Conservation (phyloP, 495 filamentous ascomycete genomes). For the Daldinia vernicosa region DNA sequence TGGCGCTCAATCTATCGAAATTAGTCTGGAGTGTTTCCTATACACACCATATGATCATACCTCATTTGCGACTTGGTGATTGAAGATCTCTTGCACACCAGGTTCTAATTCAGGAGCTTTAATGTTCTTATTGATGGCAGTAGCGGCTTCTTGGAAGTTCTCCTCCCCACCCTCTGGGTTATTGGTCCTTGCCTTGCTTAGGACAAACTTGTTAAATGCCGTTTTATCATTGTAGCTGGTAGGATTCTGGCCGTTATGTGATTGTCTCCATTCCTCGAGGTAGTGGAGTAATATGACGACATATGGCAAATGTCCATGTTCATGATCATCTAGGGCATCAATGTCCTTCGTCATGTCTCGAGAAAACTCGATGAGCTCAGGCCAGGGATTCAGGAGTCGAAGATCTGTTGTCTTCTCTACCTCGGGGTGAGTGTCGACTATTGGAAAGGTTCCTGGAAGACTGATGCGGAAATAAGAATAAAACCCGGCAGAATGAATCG, state of each 20-base stretch:
- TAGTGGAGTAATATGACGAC: conserved; percentile 85
- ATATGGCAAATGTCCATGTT: conserved; percentile 95
- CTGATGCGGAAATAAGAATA: conserved; percentile 83
- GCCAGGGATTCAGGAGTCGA: conserved; percentile 86
- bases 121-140: conserved; percentile 85
- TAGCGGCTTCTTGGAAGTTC: conserved; percentile 94
- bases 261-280: conserved; percentile 81
- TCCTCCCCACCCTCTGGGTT: conserved; percentile 92
- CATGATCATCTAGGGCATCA: conserved; percentile 74
- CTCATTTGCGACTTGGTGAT: conserved; percentile 60
- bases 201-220: conserved; percentile 76
- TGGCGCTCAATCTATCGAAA: conserved; percentile 51
- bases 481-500: conserved; percentile 88
- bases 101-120: conserved; percentile 66
- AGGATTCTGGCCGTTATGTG: conserved; percentile 75
- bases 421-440: conserved; percentile 96
- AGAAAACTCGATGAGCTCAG: conserved; percentile 75
- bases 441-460: conserved; percentile 81
- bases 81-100: conserved; percentile 79
- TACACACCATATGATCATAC: conserved; percentile 48
- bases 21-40: conserved; percentile 34
- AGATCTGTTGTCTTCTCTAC: conserved; percentile 85
- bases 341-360: conserved; percentile 69
- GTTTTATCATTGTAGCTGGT: conserved; percentile 85
- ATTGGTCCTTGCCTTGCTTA: conserved; percentile 70